Percentiles rank a stretch among this genome's conserved stretches.
These are phyloP conservation scores for Aspergillus fumigatiaffinis DNA, from an alignment of 2,329 filamentous ascomycete species.

Conservation along the genomic window DNA sequence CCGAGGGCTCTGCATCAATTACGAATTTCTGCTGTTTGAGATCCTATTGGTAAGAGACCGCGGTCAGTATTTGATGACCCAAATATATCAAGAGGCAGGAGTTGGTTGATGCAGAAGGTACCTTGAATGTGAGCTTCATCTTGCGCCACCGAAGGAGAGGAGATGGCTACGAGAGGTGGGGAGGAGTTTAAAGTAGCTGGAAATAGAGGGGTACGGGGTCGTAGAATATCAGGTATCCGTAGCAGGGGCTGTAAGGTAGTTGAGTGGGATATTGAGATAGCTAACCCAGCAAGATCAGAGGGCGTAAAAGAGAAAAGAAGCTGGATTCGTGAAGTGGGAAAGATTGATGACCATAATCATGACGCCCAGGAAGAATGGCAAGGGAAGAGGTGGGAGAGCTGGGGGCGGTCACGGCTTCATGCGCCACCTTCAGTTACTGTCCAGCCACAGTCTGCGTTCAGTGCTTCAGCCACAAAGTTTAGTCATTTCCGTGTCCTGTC, in stretches of 20 bases:
- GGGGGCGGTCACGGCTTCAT: constrained; percentile 3
- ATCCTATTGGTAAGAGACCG: constrained; percentile 57
- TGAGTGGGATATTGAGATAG: not conserved
- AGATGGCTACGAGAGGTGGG: constrained; percentile 16
- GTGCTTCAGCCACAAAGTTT: not conserved
- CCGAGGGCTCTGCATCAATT: constrained; percentile 88
- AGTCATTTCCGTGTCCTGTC: too few relatives aligned
- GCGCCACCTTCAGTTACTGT: not conserved
- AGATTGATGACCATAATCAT: constrained; percentile 1
- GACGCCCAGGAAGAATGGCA: not conserved
- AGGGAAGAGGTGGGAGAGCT: not conserved
- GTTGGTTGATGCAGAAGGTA: constrained; percentile 31
- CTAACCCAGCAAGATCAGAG: not conserved
- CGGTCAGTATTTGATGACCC: constrained; percentile 15
- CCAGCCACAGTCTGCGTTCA: not conserved
- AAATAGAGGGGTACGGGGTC: not conserved
- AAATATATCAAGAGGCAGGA: constrained; percentile 5
- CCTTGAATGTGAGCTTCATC: constrained; percentile 72
- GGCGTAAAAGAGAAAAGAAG: not conserved
- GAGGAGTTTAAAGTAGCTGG: not conserved
- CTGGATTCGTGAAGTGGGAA: not conserved
- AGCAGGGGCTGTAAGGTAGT: constrained; percentile 5
- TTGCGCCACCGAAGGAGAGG: constrained; percentile 37
- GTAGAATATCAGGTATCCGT: not conserved
- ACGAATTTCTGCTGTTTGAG: constrained; percentile 98